These are phyloP conservation scores for Solanum lycopersicoides DNA, from an alignment of 257 asterid genomes.

Conservation along the genomic window DNA sequence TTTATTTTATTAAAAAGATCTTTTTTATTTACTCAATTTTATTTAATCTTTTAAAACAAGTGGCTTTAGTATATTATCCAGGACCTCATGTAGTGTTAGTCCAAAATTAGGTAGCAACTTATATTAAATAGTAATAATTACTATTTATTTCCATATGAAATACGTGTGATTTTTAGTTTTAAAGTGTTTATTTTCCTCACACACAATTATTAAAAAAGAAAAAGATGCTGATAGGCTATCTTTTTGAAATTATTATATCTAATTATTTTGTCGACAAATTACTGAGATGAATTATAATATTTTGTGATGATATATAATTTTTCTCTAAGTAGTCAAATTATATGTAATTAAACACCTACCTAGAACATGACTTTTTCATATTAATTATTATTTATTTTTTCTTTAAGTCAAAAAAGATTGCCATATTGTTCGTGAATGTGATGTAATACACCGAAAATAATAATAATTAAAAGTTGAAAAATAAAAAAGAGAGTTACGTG, in stretches of 20 bases:
- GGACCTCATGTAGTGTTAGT: background rate
- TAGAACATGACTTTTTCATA: background rate
- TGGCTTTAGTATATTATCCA: background rate
- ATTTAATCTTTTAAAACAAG: background rate
- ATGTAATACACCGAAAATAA: background rate
- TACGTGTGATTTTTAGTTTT: background rate
- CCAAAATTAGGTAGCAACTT: background rate
- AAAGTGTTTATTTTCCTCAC: background rate
- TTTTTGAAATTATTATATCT: background rate
- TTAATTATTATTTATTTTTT: background rate
- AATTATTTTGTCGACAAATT: background rate
- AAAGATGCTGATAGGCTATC: background rate
- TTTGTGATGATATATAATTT: background rate
- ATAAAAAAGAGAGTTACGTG: background rate
- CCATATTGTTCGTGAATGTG: background rate
- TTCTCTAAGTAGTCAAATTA: background rate
- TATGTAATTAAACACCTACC: background rate
- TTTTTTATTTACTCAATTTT: background rate
- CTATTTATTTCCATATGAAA: background rate
- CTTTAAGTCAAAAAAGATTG: background rate
- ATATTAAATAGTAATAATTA: background rate
- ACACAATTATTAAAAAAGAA: background rate
- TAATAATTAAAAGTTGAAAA: background rate
- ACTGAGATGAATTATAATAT: background rate
- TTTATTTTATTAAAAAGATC: background rate